A percentile compares a stretch with the other conserved stretches of the same genome.
Conservation (phyloP, 805 yeast species). For the Ogataea nakhonphanomensis region DNA sequence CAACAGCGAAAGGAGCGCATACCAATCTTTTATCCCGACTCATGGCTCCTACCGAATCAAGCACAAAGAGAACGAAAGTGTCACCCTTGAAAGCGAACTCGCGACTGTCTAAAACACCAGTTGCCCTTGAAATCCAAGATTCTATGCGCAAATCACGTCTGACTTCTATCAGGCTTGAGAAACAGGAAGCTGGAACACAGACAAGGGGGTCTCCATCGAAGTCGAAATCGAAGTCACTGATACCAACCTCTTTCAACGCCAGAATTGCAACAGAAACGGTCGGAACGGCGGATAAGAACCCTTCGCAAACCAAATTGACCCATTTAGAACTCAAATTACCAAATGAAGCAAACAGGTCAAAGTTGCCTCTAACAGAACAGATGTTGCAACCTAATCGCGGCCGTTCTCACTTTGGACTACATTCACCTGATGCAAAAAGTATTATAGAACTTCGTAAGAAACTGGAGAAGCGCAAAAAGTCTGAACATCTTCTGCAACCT, state of each 20-base stretch:
- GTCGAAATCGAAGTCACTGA: background rate
- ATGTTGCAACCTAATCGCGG: conserved; percentile 18
- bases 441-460: conserved; percentile 20
- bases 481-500: conserved; percentile 13
- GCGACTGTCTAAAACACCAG: conserved; percentile 14
- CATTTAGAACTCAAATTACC: conserved; percentile 10
- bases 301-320: conserved; percentile 7
- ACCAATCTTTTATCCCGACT: conserved; percentile 20
- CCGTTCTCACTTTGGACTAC: conserved; percentile 8
- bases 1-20: conserved; percentile 6
- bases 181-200: conserved; percentile 1
- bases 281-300: conserved; percentile 1
- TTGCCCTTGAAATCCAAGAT: conserved; percentile 3
- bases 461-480: conserved; percentile 19
- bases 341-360: conserved; percentile 1
- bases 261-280: conserved; percentile 15
- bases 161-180: conserved; percentile 11
- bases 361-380: conserved; percentile 28
- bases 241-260: conserved; percentile 13
- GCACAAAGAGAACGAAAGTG: conserved; percentile 15
- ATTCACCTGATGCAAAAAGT: conserved; percentile 17
- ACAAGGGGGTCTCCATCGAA: conserved; percentile 8
- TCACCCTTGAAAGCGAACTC: conserved; percentile 11
- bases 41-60: conserved; percentile 27
- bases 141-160: conserved; percentile 8